Percentiles rank a stretch among this genome's conserved stretches.
Conservation (phyloP, 2,329 filamentous ascomycete genomes). For the Cercospora sp. region DNA sequence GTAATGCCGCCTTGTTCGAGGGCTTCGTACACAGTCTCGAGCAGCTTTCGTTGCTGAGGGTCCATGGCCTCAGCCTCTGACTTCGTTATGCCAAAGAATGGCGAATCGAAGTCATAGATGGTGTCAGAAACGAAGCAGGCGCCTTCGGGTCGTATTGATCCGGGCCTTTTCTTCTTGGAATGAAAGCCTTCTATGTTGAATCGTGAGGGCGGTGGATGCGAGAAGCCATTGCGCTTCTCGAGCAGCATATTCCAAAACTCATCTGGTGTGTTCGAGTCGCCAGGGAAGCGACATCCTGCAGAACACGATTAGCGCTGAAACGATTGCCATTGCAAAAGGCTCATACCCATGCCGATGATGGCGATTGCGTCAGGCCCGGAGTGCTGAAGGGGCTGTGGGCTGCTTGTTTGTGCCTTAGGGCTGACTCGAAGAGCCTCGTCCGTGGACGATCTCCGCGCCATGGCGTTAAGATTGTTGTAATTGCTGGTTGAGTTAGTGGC, state of each 20-base stretch:
- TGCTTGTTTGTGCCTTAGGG: neutral
- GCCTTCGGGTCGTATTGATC: neutral
- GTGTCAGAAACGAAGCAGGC: neutral
- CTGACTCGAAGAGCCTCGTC: neutral
- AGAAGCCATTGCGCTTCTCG: neutral
- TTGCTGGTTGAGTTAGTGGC: neutral
- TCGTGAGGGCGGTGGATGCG: neutral
- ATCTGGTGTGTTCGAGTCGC: neutral
- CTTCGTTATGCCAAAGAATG: conserved; percentile 6
- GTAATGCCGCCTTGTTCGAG: conserved; percentile 23
- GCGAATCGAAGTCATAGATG: conserved; percentile 1
- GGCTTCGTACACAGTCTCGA: conserved; percentile 27
- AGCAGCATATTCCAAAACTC: neutral
- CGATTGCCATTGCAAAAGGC: neutral
- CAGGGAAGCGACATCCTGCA: neutral
- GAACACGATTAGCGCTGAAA: neutral
- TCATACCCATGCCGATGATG: neutral
- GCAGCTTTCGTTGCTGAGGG: conserved; percentile 30
- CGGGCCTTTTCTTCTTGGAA: neutral
- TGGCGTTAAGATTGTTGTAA: neutral
- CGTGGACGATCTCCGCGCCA: neutral
- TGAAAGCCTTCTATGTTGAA: conserved; percentile 1
- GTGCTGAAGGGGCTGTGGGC: neutral
- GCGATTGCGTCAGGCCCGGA: neutral
- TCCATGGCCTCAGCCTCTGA: conserved; percentile 19